Base-by-base conservation (phyloP, 2,329 filamentous ascomycete genomes). In the Colletotrichum eleusines region DNA sequence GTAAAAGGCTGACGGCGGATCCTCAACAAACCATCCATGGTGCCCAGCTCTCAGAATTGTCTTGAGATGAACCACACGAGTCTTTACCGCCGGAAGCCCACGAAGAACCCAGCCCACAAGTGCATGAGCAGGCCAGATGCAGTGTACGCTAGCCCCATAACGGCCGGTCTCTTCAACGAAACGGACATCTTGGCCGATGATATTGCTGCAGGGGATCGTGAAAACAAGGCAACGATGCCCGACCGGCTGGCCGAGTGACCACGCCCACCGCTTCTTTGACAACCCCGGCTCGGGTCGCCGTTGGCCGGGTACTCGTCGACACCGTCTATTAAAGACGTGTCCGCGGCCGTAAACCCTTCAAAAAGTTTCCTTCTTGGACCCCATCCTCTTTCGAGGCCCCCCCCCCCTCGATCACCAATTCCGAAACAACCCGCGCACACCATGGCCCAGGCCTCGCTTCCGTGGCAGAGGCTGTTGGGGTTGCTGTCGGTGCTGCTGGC, bases 301-400 rank as follows among this genome's bases (percentile, higher is more conserved):
- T 68, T 68, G 69, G 42, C 64, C 58, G 64, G 69, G 64, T 69
- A 54, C 54, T 57, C 46, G 12, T 44, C 48, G 14, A 40, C 38
- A 48, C 61, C 16, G 38, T 54, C 68, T 71, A 71, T 71, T 71
- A 71, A 71, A 71, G 69, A 55, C 58, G 35, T 16, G 14, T 26
- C 8, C 35, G 51, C 63, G 53, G 46, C 69, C 69, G 44, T 31
- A 33, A n/a, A 48, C 38, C 31, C n/a, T 71, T 59, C 20, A n/a
- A 38, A 38, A 11, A 35, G 16, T 31, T 63, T 63, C n/a, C 46
- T 31, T 58, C 33, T 71, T 69, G 59, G 64, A 71, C 48, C 44
- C 62, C 59, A 71, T 61, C 69, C 69, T 71, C 69, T 60, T 69
- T 66, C 64, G 69, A 71, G 69, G 69, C 51, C 64, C 66, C 28